Percentiles rank a stretch among this genome's conserved stretches.
Conservation (phyloP, 169 alveolate genomes). For the Sarcocystis neurona region DNA sequence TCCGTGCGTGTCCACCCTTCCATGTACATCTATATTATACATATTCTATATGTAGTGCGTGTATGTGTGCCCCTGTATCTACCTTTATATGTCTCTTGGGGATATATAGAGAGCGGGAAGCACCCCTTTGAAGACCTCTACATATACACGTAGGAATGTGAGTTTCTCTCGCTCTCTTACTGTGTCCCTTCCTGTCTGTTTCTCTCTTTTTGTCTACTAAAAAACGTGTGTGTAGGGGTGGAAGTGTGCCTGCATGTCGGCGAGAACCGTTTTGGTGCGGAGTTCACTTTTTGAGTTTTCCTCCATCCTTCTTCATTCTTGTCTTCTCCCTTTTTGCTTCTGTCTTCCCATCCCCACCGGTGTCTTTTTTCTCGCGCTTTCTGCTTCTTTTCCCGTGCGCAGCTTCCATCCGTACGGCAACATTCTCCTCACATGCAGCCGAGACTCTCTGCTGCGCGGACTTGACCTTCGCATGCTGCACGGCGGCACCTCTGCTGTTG, state of each 20-base stretch:
- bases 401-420: constrained; percentile 49
- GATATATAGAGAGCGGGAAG: too few relatives aligned
- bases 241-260: too few relatives aligned
- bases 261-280: too few relatives aligned
- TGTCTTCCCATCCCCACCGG: background rate
- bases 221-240: background rate
- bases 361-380: background rate
- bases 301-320: background rate
- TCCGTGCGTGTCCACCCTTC: too few relatives aligned
- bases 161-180: background rate
- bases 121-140: too few relatives aligned
- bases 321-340: background rate
- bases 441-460: constrained; percentile 55
- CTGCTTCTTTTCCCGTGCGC: background rate
- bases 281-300: too few relatives aligned
- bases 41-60: too few relatives aligned
- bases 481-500: too few relatives aligned
- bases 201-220: background rate
- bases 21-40: too few relatives aligned
- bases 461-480: constrained; percentile 65
- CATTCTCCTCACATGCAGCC: constrained; percentile 53
- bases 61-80: too few relatives aligned
- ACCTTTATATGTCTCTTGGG: too few relatives aligned
- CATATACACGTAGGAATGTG: too few relatives aligned
- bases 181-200: background rate